phyloP scores from a whole-genome alignment of 352 stramenopile species.

The Phytophthora palmivora region DNA sequence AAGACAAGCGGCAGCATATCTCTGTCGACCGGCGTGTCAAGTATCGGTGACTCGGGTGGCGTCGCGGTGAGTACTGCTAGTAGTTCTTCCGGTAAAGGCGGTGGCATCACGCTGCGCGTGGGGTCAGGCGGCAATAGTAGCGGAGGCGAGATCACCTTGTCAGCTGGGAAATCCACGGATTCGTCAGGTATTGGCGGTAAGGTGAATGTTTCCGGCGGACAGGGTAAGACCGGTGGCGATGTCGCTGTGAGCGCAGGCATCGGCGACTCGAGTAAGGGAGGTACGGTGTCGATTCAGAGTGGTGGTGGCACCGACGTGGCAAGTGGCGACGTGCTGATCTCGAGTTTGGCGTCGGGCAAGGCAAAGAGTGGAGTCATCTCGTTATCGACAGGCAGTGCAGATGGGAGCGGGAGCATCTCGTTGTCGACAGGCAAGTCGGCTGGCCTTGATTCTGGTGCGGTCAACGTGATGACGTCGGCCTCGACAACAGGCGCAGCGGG shows the following conservation, averaged over 20 bases:
- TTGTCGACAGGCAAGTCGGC: no score
- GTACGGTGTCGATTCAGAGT: constrained; percentile 26
- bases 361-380: constrained; percentile 6
- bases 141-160: constrained; percentile 10
- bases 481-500: no score
- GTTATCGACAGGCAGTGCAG: constrained; percentile 8
- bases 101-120: constrained; percentile 8
- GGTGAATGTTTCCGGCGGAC: constrained; percentile 1
- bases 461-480: no score
- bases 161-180: constrained; percentile 6
- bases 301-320: constrained; percentile 19
- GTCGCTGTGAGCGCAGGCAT: constrained; percentile 10
- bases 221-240: constrained; percentile 12
- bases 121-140: neutral
- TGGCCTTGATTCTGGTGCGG: no score
- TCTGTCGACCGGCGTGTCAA: neutral
- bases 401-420: no score
- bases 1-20: constrained; percentile 9
- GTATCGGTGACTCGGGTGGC: constrained; percentile 1
- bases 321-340: constrained; percentile 24
- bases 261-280: constrained; percentile 6
- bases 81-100: constrained; percentile 4
- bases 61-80: constrained; percentile 5
- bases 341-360: constrained; percentile 3
- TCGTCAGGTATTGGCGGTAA: constrained; percentile 11